These are phyloP conservation scores for Colletotrichum phormii DNA, from an alignment of 2,329 filamentous ascomycete species.

Conservation along the genomic window DNA sequence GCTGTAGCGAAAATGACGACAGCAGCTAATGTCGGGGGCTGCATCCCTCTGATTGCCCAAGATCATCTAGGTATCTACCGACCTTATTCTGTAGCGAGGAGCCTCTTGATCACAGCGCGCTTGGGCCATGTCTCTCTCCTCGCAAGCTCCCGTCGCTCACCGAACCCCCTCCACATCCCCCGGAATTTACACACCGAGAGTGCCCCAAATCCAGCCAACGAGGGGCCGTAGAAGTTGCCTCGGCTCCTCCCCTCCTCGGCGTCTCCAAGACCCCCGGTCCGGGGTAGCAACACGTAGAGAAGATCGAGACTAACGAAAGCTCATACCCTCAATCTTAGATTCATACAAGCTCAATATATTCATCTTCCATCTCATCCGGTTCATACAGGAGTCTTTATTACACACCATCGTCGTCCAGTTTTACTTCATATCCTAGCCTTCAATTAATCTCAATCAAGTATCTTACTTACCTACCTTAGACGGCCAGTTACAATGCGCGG, in stretches of 20 bases:
- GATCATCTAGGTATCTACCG: neutral
- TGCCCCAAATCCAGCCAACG: neutral
- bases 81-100: too few species aligned
- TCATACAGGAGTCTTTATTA: neutral
- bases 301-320: constrained; percentile 17
- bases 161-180: constrained; percentile 18
- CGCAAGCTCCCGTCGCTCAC: neutral
- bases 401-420: neutral
- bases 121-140: constrained; percentile 1
- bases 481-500: constrained; percentile 72
- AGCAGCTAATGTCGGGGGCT: neutral
- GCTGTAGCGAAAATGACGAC: neutral
- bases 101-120: neutral
- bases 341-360: neutral
- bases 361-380: neutral
- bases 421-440: neutral
- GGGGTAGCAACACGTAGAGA: constrained; percentile 28
- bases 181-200: constrained; percentile 28
- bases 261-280: constrained; percentile 19
- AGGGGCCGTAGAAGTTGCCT: constrained; percentile 19
- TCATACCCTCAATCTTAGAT: neutral
- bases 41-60: neutral
- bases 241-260: constrained; percentile 26
- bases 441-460: neutral
- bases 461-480: neutral